Base-by-base conservation (phyloP, 805 yeast species). In the Saccharomycopsis malanga region DNA sequence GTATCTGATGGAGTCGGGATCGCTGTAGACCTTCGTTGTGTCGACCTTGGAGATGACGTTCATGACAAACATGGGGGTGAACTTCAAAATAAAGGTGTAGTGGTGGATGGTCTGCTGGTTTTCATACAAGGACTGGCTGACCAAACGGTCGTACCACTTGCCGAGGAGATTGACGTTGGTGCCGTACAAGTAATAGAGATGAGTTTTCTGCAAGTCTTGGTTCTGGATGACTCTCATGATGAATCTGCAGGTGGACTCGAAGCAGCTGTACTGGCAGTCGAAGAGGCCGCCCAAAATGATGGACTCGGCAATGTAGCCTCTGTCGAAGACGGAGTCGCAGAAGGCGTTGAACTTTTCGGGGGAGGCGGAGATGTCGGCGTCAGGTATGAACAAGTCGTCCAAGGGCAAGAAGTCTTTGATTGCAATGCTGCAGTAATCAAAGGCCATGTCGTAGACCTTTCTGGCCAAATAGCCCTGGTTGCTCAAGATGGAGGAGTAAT, bases 241-340 rank as follows among this genome's bases (percentile, higher is more conserved):
- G 5, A 45, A 29, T 4, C 34, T 12, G 20, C 27, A 3, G 22
- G 23, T 15, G 9, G 10, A 3, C 15, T 34, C 32, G 15, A 32
- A 38, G 30, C 39, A 42, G 9, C 25, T n/a, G 12, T n/a, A 24
- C 14, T 30, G 46, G 25, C 34, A 35, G 32, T 37, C 46, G 24
- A 32, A 36, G n/a, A 42, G 21, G 3, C 39, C 46, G 3, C 25
- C 43, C 3, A 37, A 14, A n/a, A 42, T 10, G 12, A 34, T 25
- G 9, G 40, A 20, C 4, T 14, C 42, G 17, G 35, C 22, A 23
- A 27, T 30, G 4, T 15, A 27, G 36, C 36, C 22, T 7, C 18
- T 17, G 25, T 21, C 21, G 21, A 29, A 41, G 20, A n/a, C 21
- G 30, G 23, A 5, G 4, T 27, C 20, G 18, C 4, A 17, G 20